Conservation (phyloP, 331 rosid genomes). For the Rosa hybrid region DNA sequence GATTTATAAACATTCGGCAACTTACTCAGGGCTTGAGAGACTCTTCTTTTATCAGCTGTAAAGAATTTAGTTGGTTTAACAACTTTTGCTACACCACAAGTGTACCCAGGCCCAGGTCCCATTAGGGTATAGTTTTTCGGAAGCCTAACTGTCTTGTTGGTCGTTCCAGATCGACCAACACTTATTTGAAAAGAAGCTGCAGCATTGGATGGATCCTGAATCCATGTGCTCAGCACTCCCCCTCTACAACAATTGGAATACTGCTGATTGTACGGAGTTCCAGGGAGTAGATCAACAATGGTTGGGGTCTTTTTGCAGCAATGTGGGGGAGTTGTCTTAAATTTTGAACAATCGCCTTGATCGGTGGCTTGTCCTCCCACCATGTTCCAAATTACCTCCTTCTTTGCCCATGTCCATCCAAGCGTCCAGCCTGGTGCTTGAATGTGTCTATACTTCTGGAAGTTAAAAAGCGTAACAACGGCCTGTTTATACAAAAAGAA, state of each 20-base stretch:
- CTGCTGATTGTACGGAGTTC: conserved; percentile 26
- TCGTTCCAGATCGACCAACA: conserved; percentile 23
- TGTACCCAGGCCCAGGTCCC: conserved; percentile 32
- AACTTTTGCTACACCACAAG: conserved; percentile 27
- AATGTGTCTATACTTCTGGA: conserved; percentile 83
- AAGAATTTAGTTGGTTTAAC: conserved; percentile 24
- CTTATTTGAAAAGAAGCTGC: conserved; percentile 17
- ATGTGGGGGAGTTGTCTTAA: conserved; percentile 34
- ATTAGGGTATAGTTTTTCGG: conserved; percentile 26
- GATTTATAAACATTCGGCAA: not conserved
- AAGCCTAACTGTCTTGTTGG: conserved; percentile 24
- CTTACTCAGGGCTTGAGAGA: conserved; percentile 34
- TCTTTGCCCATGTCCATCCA: conserved; percentile 94
- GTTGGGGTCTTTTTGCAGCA: conserved; percentile 25
- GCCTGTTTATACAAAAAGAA: conserved; percentile 50
- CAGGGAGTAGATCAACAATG: conserved; percentile 33
- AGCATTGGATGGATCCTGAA: conserved; percentile 22
- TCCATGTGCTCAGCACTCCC: conserved; percentile 32
- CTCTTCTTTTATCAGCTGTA: conserved; percentile 20
- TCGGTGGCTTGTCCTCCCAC: conserved; percentile 78
- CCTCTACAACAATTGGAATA: conserved; percentile 32
- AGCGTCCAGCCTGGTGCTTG: conserved; percentile 78
- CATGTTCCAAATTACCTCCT: conserved; percentile 86
- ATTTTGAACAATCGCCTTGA: conserved; percentile 91
- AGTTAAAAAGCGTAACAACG: conserved; percentile 66